Conservation (phyloP, 225 moss, liverwort and hornwort species). For the Asterella californica region DNA sequence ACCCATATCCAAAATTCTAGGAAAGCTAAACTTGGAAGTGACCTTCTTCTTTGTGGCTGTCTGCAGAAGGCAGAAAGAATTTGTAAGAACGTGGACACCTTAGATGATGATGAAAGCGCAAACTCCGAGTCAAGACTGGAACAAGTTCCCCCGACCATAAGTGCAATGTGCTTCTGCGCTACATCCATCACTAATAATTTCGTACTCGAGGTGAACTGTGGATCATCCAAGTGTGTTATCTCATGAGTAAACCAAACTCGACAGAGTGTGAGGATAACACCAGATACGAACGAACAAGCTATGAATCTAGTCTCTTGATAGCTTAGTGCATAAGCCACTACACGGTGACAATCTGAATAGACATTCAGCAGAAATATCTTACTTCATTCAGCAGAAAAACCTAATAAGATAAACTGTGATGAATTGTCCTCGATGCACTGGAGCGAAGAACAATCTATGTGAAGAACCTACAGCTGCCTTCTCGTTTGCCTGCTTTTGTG, state of each 20-base stretch:
- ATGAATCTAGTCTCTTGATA: neutral
- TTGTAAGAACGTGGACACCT: neutral
- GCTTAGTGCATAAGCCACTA: neutral
- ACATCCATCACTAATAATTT: neutral
- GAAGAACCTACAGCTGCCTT: no score
- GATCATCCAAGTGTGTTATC: neutral
- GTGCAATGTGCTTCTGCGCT: neutral
- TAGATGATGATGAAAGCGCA: neutral
- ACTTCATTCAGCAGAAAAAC: no score
- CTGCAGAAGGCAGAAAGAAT: slow-evolving; percentile 38
- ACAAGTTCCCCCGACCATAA: neutral
- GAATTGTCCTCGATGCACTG: no score
- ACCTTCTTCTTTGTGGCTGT: slow-evolving; percentile 99
- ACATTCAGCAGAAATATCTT: no score
- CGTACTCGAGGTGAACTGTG: neutral
- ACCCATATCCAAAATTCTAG: slow-evolving; percentile 82
- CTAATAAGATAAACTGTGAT: no score
- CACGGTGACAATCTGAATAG: no score
- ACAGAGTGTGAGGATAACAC: neutral
- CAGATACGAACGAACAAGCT: neutral
- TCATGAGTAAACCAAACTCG: neutral
- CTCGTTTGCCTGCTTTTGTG: no score
- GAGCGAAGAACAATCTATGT: no score
- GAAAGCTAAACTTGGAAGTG: slow-evolving; percentile 94
- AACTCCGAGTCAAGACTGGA: neutral